phyloP scores from a whole-genome alignment of 768 basidiomycete species.

The Boletus rubescentipes region DNA sequence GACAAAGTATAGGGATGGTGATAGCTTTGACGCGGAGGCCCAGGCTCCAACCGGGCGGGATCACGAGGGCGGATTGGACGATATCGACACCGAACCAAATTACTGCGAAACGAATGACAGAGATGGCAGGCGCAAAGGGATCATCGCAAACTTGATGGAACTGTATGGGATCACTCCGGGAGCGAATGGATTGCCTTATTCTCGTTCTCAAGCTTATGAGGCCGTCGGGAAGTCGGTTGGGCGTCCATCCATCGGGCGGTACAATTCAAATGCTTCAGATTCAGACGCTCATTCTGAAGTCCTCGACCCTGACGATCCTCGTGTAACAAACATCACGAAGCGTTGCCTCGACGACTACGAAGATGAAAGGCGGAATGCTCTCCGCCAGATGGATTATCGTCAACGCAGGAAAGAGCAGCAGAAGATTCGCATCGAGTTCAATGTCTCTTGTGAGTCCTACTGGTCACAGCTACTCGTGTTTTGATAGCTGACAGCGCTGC shows the following conservation, averaged over 20 bases:
- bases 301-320: conserved; percentile 73
- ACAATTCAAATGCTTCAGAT: conserved; percentile 45
- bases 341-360: conserved; percentile 55
- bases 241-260: conserved; percentile 27
- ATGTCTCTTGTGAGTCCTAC: conserved; percentile 59
- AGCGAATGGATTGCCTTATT: conserved; percentile 23
- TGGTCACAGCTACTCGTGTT: neutral
- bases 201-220: conserved; percentile 24
- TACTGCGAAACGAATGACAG: conserved; percentile 20
- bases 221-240: conserved; percentile 7
- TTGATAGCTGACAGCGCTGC: conserved; percentile 1
- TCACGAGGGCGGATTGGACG: conserved; percentile 19
- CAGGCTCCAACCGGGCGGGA: conserved; percentile 9
- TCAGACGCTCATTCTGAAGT: conserved; percentile 45
- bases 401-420: conserved; percentile 63
- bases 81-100: conserved; percentile 10
- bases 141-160: conserved; percentile 32
- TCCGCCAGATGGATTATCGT: conserved; percentile 67
- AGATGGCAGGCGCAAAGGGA: conserved; percentile 27
- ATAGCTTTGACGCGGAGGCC: conserved; percentile 25
- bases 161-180: conserved; percentile 28
- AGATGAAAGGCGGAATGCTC: conserved; percentile 58
- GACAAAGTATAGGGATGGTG: conserved; percentile 12
- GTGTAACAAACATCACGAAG: conserved; percentile 56
- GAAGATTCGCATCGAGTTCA: conserved; percentile 70